Base-by-base conservation (phyloP, 1,139 yeast species). In the Yamadazyma oceani region DNA sequence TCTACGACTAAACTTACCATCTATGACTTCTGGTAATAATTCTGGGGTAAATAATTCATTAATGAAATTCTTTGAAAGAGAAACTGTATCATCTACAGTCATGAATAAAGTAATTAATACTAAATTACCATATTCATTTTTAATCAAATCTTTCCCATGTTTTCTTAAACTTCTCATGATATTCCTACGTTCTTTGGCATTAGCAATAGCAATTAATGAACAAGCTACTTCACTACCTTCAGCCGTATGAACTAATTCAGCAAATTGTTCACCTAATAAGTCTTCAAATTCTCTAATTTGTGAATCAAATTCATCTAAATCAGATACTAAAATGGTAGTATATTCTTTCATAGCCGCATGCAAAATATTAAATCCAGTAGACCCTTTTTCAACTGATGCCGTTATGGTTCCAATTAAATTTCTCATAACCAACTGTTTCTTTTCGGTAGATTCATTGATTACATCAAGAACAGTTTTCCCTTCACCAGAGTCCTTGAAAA, bases 281-380 rank as follows among this genome's bases (percentile, higher is more conserved):
- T 90, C 97, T 49, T 89, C 78, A 54, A 90, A 84, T 40, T 87
- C 95, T 51, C 86, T 78, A 39, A 82, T 77, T 58, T 88, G 94
- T 33, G 72, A 64, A 34, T 81, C 85, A 49, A 64, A 54, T 32
- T 48, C 53, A 32, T 67, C 75, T 21, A 66, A 41, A 41, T 71
- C 73, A 31, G 58, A 61, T 24, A 77, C 79, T 45, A 89, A 79
- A 45, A 89, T 82, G 43, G 80, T 76, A 34, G 81, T 78, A 53
- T 86, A 89, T 60, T 92, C 96, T 56, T 75, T 81, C 96, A 92
- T 89, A 36, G 95, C 97, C 24, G 97, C 96, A 60, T 92, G 98
- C 55, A 92, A 77, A 49, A 92, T 85, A 60, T 90, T 95, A 73
- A 92, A 92, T 28, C 98, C 97, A 32, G 95, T 85, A 4, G 96